These are phyloP conservation scores for Rhodotorula toruloides DNA, from an alignment of 768 basidiomycete species.

Conservation along the genomic window DNA sequence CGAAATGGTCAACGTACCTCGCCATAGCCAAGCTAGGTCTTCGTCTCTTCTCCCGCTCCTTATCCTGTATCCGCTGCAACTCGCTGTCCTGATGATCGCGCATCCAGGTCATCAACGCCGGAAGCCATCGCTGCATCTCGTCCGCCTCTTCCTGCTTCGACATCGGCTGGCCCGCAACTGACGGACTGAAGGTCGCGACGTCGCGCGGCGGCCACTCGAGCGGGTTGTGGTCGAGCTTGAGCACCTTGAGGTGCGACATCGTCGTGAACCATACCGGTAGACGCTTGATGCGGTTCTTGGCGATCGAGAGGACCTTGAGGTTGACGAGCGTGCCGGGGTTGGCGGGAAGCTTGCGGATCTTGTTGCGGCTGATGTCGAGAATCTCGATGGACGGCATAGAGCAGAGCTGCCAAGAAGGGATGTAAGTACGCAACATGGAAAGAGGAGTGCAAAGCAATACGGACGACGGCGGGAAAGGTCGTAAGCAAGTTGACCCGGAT, in stretches of 20 bases:
- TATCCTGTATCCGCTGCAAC: slow-evolving; percentile 18
- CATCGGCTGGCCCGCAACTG: slow-evolving; percentile 7
- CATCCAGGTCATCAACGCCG: slow-evolving; percentile 25
- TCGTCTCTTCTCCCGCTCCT: slow-evolving; percentile 6
- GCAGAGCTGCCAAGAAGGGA: slow-evolving; percentile 59
- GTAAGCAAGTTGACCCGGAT: slow-evolving; percentile 77
- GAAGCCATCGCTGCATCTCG: slow-evolving; percentile 66
- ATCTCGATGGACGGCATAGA: slow-evolving; percentile 83
- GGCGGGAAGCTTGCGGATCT: slow-evolving; percentile 70
- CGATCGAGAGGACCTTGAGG: slow-evolving; percentile 76
- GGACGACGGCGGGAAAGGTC: slow-evolving; percentile 77
- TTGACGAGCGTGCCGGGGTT: slow-evolving; percentile 71
- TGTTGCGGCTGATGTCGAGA: slow-evolving; percentile 89
- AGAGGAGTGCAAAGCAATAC: slow-evolving; percentile 45
- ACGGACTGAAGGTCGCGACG: slow-evolving; percentile 44
- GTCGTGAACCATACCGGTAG: slow-evolving; percentile 72
- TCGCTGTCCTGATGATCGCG: slow-evolving; percentile 20
- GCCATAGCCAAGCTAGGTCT: slow-evolving; percentile 10
- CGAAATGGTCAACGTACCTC: slow-evolving; percentile 2
- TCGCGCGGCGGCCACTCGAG: slow-evolving; percentile 81
- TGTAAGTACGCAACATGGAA: neutral
- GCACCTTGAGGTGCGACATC: slow-evolving; percentile 66
- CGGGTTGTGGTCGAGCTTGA: slow-evolving; percentile 86
- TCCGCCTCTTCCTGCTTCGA: slow-evolving; percentile 53
- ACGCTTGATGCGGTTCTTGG: slow-evolving; percentile 73